Base-by-base conservation (phyloP, 345 rosid genomes). In the Psidium friedrichsthalianum region DNA sequence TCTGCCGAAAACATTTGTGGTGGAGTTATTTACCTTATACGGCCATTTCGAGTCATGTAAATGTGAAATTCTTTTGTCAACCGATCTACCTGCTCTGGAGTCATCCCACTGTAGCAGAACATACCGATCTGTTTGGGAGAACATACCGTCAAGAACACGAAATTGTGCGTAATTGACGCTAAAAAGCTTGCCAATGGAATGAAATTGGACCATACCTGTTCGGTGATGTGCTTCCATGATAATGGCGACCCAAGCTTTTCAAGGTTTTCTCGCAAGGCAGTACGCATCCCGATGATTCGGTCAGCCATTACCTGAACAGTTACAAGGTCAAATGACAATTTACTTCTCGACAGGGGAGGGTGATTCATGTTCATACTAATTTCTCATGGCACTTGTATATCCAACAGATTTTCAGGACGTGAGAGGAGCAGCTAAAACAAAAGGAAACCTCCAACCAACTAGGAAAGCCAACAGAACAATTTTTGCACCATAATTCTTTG, bases 101-200 rank as follows among this genome's bases (percentile, higher is more conserved):
- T 92, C 93, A 95, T 58, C 53, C 98, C 99, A 86, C 99, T 97
- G 88, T 93, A 95, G 92, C 99, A 97, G 84, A 97, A 97, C 99
- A 95, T 95, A 14, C 99, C 98, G 85, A 95, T 97, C 99, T 97
- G 94, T 86, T 89, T 61, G 82, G 85, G 82, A 83, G 18, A 56
- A 57, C 20, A 24, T 16, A n/a, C 25, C 6, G 47, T 69, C 47
- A 69, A 36, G 80, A 69, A 69, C 47, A 69, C 24, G 47, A 69
- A 69, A 69, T 69, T 69, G 47, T 20, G 76, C 20, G 40, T 36
- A 18, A 36, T 6, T 1, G 6, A 49, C 16, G 27, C 52, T 18
- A 83, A 83, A 47, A 74, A 20, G 20, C 61, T 51, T 6, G 42
- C 32, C 56, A 82, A 47, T 27, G 57, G 42, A 40, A 58, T 22